These are phyloP conservation scores for Starmera dryadoides DNA, from an alignment of 805 yeast genomes.

Conservation along the genomic window DNA sequence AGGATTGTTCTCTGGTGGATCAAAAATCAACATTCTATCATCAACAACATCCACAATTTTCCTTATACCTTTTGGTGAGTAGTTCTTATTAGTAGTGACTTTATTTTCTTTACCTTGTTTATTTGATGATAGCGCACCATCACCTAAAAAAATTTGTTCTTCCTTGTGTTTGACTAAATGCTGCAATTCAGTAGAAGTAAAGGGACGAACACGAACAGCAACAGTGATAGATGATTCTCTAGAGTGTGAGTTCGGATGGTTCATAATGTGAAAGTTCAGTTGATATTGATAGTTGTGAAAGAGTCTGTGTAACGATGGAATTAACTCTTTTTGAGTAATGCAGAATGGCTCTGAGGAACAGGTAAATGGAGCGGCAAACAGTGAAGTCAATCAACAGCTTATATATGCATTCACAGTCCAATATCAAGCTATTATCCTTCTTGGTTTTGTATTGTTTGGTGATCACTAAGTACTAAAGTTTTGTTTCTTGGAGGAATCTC, in stretches of 20 bases:
- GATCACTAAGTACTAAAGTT: no score
- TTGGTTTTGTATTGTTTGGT: no score
- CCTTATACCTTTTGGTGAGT: slow-evolving; percentile 46
- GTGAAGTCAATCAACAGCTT: no score
- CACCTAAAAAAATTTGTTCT: slow-evolving; percentile 39
- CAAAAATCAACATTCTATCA: slow-evolving; percentile 79
- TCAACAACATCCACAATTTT: slow-evolving; percentile 75
- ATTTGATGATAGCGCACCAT: slow-evolving; percentile 38
- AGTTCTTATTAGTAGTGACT: slow-evolving; percentile 10
- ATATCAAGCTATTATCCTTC: no score
- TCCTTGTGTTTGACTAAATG: slow-evolving; percentile 35
- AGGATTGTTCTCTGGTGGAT: slow-evolving; percentile 73
- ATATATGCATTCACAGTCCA: no score
- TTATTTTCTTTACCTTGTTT: slow-evolving; percentile 13
- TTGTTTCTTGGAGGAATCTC: not conserved
- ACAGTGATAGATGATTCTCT: slow-evolving; percentile 60
- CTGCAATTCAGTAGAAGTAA: slow-evolving; percentile 50
- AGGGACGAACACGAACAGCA: slow-evolving; percentile 80
- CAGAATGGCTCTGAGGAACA: no score
- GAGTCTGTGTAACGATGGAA: not conserved
- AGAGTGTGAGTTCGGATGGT: not conserved
- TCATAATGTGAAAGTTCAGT: no score
- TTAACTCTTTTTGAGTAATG: no score
- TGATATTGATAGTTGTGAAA: not conserved
- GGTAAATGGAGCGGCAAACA: no score